Conservation (phyloP, 768 basidiomycete genomes). For the Boletus edulis region DNA sequence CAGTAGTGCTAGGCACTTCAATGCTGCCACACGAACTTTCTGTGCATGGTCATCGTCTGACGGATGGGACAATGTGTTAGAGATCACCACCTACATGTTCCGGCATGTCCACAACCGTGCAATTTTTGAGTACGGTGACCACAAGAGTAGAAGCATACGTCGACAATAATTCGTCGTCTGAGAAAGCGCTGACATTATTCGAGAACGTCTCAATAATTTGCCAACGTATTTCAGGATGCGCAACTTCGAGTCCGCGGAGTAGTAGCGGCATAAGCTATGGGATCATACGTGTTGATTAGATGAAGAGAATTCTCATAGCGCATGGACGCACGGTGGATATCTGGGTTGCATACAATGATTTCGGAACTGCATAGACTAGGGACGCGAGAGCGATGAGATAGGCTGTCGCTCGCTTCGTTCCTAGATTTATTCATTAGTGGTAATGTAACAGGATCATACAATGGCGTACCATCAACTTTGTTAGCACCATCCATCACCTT, state of each 20-base stretch:
- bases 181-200: conserved; percentile 60
- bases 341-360: conserved; percentile 66
- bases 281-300: neutral
- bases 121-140: conserved; percentile 66
- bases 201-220: conserved; percentile 81
- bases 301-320: neutral
- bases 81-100: conserved; percentile 45
- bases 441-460: neutral
- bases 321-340: conserved; percentile 52
- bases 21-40: conserved; percentile 74
- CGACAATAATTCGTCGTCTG: conserved; percentile 51
- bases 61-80: neutral
- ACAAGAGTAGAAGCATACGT: conserved; percentile 74
- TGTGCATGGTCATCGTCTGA: conserved; percentile 30
- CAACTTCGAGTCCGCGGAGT: conserved; percentile 77
- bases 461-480: conserved; percentile 46
- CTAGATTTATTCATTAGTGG: conserved; percentile 31
- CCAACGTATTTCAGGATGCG: conserved; percentile 67
- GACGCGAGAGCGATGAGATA: conserved; percentile 83
- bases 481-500: conserved; percentile 69
- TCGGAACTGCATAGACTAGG: conserved; percentile 77
- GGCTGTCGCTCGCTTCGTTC: conserved; percentile 53
- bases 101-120: conserved; percentile 47
- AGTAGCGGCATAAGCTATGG: conserved; percentile 86
- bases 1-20: conserved; percentile 70